Evolutionary conservation across 306 rosid genomes (phyloP), one percentile per base, ranked within the genome.

Genomic region (Boehmeria nivea): DNA sequence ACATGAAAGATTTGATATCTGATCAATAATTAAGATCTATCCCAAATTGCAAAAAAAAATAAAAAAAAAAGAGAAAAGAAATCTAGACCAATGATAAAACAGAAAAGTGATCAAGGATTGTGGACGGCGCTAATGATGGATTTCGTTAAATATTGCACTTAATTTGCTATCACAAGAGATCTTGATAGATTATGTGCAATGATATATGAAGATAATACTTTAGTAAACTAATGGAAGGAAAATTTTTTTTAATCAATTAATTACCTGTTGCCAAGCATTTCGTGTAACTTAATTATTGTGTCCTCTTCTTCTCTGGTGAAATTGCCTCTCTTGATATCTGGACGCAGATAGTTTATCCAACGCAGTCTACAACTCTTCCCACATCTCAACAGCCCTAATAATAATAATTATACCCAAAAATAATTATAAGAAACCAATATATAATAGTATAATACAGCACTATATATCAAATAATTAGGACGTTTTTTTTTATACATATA

Each of bases 271-370:
- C 99, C 99, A 9, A 87, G 72, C 76, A 54, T 75, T 39, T 81
- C 67, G 48, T 93, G 96, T 18, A 87, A 73, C 51, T 76, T 49
- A 15, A 87, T 76, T 61, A 93, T 76, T 3, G 72, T 64, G 37
- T 93, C 87, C 60, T 93, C 94, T 63, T 93, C 99, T 63, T 87
- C 94, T 52, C 2, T 14, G 4, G 83, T 81, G 77, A 93, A 93
- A 73, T 93, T 93, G 13, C 99, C 99, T 79, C 99, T 87, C 83
- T 83, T 93, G 19, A 87, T 81, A 81, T 83, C 99, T 12, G 99
- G 99, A 43, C 80, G 58, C 59, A 93, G 27, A 53, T 93, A 93
- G 68, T 93, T 93, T 44, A 69, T 81, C 99, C 99, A 93, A 0
- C 99, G 72, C 17, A 93, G 72, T 56, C 99, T 77, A 57, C 99